Conservation (phyloP, 2,329 filamentous ascomycete species). For the Tetracladium maxilliforme region DNA sequence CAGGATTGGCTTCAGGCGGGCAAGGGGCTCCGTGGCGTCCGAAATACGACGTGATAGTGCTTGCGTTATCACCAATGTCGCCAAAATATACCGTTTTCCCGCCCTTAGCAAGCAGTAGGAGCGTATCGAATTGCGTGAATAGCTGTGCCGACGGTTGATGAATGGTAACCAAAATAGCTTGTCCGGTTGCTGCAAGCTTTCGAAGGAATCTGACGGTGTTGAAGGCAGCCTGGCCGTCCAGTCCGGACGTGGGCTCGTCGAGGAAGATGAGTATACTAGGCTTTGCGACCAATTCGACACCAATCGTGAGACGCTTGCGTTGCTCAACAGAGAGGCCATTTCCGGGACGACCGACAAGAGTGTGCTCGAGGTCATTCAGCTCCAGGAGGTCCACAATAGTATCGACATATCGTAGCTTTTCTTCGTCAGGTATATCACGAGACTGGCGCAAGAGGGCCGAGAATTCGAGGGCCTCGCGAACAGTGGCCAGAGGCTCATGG, state of each 20-base stretch:
- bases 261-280: constrained; percentile 45
- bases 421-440: constrained; percentile 32
- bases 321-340: constrained; percentile 47
- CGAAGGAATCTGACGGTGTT: constrained; percentile 46
- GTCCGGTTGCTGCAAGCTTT: constrained; percentile 39
- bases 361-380: constrained; percentile 52
- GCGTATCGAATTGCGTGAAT: constrained; percentile 40
- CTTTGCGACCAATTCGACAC: constrained; percentile 41
- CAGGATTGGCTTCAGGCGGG: constrained; percentile 22
- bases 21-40: constrained; percentile 28
- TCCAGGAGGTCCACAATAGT: constrained; percentile 49
- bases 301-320: constrained; percentile 46
- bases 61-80: constrained; percentile 44
- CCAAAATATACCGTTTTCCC: constrained; percentile 59
- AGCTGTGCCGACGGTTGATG: constrained; percentile 38
- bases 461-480: constrained; percentile 47
- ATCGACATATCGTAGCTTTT: constrained; percentile 45
- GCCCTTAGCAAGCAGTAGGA: constrained; percentile 48
- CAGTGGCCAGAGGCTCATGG: constrained; percentile 45
- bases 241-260: constrained; percentile 44
- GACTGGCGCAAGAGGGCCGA: constrained; percentile 45
- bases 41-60: constrained; percentile 46
- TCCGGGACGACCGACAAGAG: constrained; percentile 47
- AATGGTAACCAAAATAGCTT: constrained; percentile 38
- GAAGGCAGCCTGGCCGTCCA: constrained; percentile 50